Conservation (phyloP, 345 rosid species). For the Erodium maritimum region DNA sequence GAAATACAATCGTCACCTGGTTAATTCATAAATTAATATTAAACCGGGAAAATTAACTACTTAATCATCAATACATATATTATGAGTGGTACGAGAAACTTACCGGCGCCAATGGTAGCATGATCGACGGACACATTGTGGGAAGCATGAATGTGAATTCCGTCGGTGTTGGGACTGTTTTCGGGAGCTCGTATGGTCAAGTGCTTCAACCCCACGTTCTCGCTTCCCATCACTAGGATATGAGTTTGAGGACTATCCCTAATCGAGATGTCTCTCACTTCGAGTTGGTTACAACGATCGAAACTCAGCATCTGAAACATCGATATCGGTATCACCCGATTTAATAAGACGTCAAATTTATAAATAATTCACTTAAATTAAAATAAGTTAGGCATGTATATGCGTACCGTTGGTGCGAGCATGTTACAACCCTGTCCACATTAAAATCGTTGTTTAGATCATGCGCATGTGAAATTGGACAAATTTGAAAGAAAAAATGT, state of each 20-base stretch:
- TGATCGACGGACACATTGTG: conserved; percentile 3
- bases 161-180: conserved; percentile 37
- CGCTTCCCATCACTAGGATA: neutral
- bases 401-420: conserved; percentile 4
- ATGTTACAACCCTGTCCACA: neutral
- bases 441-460: neutral
- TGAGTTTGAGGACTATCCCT: conserved; percentile 21
- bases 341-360: no score
- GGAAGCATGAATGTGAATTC: conserved; percentile 21
- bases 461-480: no score
- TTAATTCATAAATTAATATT: neutral
- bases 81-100: neutral
- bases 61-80: neutral
- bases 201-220: conserved; percentile 6
- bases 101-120: conserved; percentile 16
- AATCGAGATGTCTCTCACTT: neutral
- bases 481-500: no score
- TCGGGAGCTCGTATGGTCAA: conserved; percentile 14
- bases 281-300: conserved; percentile 5
- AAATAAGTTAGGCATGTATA: no score
- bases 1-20: conserved; percentile 12
- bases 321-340: no score
- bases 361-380: neutral
- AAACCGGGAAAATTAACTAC: no score
- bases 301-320: conserved; percentile 13